Percentiles rank a stretch among this genome's conserved stretches.
phyloP scores from a whole-genome alignment of 2,329 filamentous ascomycete genomes.

The Periglandula ipomoeae region DNA sequence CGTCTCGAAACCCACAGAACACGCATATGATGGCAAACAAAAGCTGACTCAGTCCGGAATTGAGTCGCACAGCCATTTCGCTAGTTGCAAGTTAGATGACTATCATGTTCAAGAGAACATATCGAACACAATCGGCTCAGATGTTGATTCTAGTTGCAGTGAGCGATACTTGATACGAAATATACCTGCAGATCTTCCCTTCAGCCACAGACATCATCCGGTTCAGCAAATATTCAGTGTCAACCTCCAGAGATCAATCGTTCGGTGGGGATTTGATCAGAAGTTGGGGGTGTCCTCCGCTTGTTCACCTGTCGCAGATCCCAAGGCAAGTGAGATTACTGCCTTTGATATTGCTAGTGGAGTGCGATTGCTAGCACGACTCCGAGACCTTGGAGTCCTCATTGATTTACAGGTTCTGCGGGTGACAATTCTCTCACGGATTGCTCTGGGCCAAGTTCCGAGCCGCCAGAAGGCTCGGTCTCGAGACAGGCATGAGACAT shows the following conservation, averaged over 20 bases:
- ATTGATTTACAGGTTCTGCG: constrained; percentile 24
- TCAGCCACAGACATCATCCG: constrained; percentile 34
- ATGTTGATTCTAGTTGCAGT: neutral
- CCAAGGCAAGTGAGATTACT: constrained; percentile 9
- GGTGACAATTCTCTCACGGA: constrained; percentile 19
- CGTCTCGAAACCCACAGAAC: neutral
- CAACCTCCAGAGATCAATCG: constrained; percentile 28
- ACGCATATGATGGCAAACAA: neutral
- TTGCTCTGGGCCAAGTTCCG: constrained; percentile 20
- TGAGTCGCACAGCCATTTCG: neutral
- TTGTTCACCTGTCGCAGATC: constrained; percentile 7
- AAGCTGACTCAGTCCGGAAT: neutral
- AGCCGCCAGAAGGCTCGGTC: constrained; percentile 18
- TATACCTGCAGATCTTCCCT: constrained; percentile 32
- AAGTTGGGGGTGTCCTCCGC: constrained; percentile 18
- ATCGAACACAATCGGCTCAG: neutral
- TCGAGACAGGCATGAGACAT: constrained; percentile 23
- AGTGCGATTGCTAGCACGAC: constrained; percentile 24
- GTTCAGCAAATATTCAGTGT: constrained; percentile 35
- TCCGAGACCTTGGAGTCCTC: constrained; percentile 26
- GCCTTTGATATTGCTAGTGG: constrained; percentile 27
- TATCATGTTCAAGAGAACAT: neutral
- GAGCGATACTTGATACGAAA: constrained; percentile 9
- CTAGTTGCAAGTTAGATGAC: neutral
- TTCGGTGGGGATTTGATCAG: constrained; percentile 37